Evolutionary conservation across 2,329 filamentous ascomycete genomes (phyloP).

Genomic region (Paraphaeosphaeria minitans): DNA sequence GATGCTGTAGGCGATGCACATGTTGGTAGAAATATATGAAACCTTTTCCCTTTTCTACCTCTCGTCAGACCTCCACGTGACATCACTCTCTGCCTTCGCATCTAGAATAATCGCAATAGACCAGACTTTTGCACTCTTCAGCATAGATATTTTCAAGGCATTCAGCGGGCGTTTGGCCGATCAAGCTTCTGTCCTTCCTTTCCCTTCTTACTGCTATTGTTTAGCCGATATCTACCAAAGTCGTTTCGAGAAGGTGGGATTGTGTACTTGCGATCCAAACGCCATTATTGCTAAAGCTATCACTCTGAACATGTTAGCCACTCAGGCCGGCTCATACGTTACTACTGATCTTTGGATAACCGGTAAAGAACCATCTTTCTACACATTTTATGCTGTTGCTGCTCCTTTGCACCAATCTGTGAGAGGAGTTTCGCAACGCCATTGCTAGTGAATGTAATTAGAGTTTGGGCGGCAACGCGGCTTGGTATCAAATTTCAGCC

Average conservation of each 20-base stretch:
- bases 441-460: neutral
- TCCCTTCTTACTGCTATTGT: conserved; percentile 6
- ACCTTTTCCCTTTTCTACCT: no score
- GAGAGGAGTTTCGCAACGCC: neutral
- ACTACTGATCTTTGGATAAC: neutral
- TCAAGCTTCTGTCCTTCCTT: conserved; percentile 9
- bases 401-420: neutral
- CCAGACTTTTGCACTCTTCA: conserved; percentile 11
- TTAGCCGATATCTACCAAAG: conserved; percentile 4
- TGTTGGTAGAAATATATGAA: no score
- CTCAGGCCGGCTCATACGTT: conserved; percentile 8
- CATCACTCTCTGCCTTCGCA: neutral
- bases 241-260: conserved; percentile 4
- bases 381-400: neutral
- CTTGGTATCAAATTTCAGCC: neutral
- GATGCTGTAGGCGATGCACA: no score
- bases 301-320: neutral
- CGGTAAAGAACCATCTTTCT: neutral
- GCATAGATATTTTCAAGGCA: conserved; percentile 1
- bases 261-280: conserved; percentile 4
- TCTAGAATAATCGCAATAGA: conserved; percentile 6
- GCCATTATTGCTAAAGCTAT: neutral
- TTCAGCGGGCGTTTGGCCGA: neutral
- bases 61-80: neutral
- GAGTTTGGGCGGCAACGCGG: neutral